phyloP scores from a whole-genome alignment of 169 alveolate species.

The Plasmodium billcollinsi region DNA sequence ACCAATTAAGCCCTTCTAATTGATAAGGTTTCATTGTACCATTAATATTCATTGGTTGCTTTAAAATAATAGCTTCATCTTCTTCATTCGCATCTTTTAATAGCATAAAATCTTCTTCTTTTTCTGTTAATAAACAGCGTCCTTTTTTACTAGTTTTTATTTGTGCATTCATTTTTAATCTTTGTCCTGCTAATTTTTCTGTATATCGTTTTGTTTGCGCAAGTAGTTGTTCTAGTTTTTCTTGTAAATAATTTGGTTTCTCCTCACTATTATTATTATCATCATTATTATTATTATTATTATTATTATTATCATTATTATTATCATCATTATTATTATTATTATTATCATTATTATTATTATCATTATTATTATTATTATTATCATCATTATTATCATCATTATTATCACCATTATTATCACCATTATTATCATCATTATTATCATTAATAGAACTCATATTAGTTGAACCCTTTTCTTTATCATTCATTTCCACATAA shows the following conservation, averaged over 20 bases:
- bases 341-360: background rate
- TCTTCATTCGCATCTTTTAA: slow-evolving; percentile 55
- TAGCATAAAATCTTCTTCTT: slow-evolving; percentile 64
- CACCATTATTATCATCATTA: background rate
- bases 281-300: background rate
- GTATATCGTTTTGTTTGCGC: slow-evolving; percentile 53
- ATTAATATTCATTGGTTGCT: slow-evolving; percentile 80
- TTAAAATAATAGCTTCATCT: slow-evolving; percentile 37
- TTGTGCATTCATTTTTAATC: slow-evolving; percentile 33
- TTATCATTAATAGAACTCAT: background rate
- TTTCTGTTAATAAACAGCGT: slow-evolving; percentile 62
- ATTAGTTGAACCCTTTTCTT: background rate
- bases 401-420: background rate
- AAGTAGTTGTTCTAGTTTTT: slow-evolving; percentile 32
- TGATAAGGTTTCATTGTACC: slow-evolving; percentile 97
- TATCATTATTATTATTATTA: background rate
- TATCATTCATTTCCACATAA: background rate
- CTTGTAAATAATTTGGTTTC: slow-evolving; percentile 45
- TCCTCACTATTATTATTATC: slow-evolving; percentile 78
- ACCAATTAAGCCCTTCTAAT: slow-evolving; percentile 97
- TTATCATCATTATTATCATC: background rate
- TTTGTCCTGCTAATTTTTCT: slow-evolving; percentile 62
- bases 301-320: background rate
- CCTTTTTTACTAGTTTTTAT: slow-evolving; percentile 10
- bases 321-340: background rate